These are phyloP conservation scores for Vanderwaltozyma verrucispora DNA, from an alignment of 805 yeast species.

Conservation along the genomic window DNA sequence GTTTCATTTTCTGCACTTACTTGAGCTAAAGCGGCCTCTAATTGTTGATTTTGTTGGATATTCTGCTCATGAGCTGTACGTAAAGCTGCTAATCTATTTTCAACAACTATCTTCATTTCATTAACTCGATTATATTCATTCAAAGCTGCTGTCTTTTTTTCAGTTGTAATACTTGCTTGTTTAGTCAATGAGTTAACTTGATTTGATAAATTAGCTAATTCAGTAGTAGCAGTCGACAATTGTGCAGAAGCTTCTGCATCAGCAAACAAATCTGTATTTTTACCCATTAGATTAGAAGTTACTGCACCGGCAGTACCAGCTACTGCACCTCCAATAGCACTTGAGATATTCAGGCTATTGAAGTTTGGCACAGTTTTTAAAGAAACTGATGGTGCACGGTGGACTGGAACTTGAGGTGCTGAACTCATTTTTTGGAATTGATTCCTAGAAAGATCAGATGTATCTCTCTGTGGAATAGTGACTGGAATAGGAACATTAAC, in stretches of 20 bases:
- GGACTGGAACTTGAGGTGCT: conserved; percentile 37
- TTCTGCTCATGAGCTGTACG: conserved; percentile 70
- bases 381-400: conserved; percentile 32
- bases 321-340: conserved; percentile 12
- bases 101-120: conserved; percentile 59
- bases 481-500: neutral
- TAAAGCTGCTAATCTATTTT: conserved; percentile 54
- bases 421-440: conserved; percentile 22
- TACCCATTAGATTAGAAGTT: no score
- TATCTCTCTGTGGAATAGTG: conserved; percentile 7
- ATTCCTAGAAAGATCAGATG: conserved; percentile 10
- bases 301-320: conserved; percentile 16
- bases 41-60: conserved; percentile 61
- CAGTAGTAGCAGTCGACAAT: conserved; percentile 70
- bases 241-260: conserved; percentile 54
- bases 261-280: conserved; percentile 42
- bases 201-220: conserved; percentile 75
- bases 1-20: conserved; percentile 60
- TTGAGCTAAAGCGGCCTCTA: conserved; percentile 49
- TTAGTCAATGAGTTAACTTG: conserved; percentile 70
- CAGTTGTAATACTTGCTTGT: conserved; percentile 63
- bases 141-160: conserved; percentile 64
- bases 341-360: conserved; percentile 10
- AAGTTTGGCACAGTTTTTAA: conserved; percentile 28
- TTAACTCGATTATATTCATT: conserved; percentile 64